Evolutionary conservation across 1,139 yeast genomes (phyloP).

Genomic region (Nakaseomyces glabratus): DNA sequence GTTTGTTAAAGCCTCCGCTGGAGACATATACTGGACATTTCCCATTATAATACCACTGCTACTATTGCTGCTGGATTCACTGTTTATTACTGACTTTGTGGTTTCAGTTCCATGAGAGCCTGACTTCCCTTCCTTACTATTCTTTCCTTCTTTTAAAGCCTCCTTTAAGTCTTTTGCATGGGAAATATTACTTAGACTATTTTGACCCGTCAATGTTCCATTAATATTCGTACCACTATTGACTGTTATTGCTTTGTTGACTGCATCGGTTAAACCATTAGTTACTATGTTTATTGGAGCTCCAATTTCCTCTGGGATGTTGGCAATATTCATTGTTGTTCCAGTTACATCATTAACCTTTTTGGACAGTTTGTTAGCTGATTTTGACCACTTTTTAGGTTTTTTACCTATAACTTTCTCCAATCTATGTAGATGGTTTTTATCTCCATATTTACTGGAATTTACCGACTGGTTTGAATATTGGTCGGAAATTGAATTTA

Average conservation of each 20-base stretch:
- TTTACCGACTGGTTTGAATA: not conserved
- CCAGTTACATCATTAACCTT: slow-evolving; percentile 4
- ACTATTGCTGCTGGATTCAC: slow-evolving; percentile 2
- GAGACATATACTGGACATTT: slow-evolving; percentile 8
- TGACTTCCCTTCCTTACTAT: not conserved
- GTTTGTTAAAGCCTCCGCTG: slow-evolving; percentile 6
- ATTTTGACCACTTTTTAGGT: slow-evolving; percentile 18
- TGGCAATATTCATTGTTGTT: slow-evolving; percentile 1
- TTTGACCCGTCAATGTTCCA: not conserved
- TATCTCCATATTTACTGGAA: slow-evolving; percentile 4
- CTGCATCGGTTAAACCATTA: not conserved
- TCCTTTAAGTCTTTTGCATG: too few relatives aligned
- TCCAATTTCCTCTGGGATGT: slow-evolving; percentile 3
- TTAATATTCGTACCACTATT: slow-evolving; percentile 1
- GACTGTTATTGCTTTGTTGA: not conserved
- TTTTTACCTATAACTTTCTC: slow-evolving; percentile 20
- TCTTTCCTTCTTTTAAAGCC: slow-evolving; percentile 1
- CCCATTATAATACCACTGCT: slow-evolving; percentile 11
- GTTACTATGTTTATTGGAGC: slow-evolving; percentile 2
- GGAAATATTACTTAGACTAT: not conserved
- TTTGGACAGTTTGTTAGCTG: slow-evolving; percentile 12
- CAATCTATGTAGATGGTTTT: slow-evolving; percentile 11
- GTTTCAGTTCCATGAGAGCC: not conserved
- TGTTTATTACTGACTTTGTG: not conserved
- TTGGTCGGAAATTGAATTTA: not conserved